Percentiles rank a stretch among this genome's conserved stretches.
phyloP scores from a whole-genome alignment of 352 stramenopile species.

The Halophytophthora polymorphica region DNA sequence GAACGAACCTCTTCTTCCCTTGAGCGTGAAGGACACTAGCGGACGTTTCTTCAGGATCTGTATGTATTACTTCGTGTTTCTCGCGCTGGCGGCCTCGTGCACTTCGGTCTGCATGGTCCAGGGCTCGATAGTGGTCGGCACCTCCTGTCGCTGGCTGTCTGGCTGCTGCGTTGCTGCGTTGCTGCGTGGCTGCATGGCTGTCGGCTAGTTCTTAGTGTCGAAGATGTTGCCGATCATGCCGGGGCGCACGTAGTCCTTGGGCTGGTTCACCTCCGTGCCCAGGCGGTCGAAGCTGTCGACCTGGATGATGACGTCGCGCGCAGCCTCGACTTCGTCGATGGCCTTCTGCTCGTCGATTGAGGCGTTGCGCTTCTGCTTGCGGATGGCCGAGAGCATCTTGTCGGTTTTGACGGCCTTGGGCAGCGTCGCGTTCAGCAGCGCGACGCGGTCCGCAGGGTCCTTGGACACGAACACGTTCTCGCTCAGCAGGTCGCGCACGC shows the following conservation, averaged over 20 bases:
- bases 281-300: slow-evolving; percentile 92
- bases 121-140: too few relatives aligned
- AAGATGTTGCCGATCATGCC: slow-evolving; percentile 69
- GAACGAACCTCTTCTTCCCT: too few relatives aligned
- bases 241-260: slow-evolving; percentile 89
- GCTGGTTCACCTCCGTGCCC: slow-evolving; percentile 73
- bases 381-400: slow-evolving; percentile 87
- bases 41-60: too few relatives aligned
- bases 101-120: too few relatives aligned
- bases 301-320: slow-evolving; percentile 96
- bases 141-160: background rate
- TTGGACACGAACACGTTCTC: slow-evolving; percentile 79
- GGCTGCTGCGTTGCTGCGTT: background rate
- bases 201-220: slow-evolving; percentile 33
- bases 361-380: slow-evolving; percentile 93
- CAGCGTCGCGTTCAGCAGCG: slow-evolving; percentile 70
- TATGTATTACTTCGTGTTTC: too few relatives aligned
- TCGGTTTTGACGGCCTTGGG: slow-evolving; percentile 91
- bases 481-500: slow-evolving; percentile 63
- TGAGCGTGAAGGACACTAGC: too few relatives aligned
- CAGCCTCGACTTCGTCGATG: slow-evolving; percentile 94
- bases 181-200: background rate
- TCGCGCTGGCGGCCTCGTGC: too few relatives aligned
- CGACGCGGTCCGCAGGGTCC: slow-evolving; percentile 60
- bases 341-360: slow-evolving; percentile 92